phyloP scores from a whole-genome alignment of 345 rosid genomes.

The Leavenworthia alabamica region DNA sequence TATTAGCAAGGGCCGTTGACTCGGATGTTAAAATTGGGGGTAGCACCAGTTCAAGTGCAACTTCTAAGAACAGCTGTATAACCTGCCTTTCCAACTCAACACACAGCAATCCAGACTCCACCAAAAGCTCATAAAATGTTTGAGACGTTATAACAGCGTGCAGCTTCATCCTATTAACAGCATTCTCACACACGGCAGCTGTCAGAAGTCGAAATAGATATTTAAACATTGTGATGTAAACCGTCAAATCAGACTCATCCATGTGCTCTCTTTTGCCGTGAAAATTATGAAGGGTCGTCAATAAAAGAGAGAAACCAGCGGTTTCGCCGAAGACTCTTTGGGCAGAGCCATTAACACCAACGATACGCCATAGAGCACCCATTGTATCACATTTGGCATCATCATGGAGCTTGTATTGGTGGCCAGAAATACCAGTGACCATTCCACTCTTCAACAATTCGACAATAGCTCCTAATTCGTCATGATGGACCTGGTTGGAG shows the following conservation, averaged over 20 bases:
- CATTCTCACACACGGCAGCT: conserved; percentile 72
- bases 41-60: conserved; percentile 89
- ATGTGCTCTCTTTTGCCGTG: conserved; percentile 57
- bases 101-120: conserved; percentile 90
- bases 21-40: conserved; percentile 81
- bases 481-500: conserved; percentile 70
- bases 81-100: conserved; percentile 95
- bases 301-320: conserved; percentile 92
- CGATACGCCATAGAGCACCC: conserved; percentile 95
- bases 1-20: conserved; percentile 36
- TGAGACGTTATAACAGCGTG: conserved; percentile 77
- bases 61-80: conserved; percentile 80
- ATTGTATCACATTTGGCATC: conserved; percentile 96
- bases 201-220: conserved; percentile 85
- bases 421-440: conserved; percentile 80
- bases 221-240: conserved; percentile 64
- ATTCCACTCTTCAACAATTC: conserved; percentile 97
- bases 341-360: conserved; percentile 76
- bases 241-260: conserved; percentile 48
- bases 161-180: conserved; percentile 75
- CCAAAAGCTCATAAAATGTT: conserved; percentile 83
- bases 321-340: conserved; percentile 94
- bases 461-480: conserved; percentile 81
- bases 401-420: conserved; percentile 80
- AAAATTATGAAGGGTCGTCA: conserved; percentile 85